These are phyloP conservation scores for Pythium oligandrum DNA, from an alignment of 352 stramenopile species.

Conservation along the genomic window DNA sequence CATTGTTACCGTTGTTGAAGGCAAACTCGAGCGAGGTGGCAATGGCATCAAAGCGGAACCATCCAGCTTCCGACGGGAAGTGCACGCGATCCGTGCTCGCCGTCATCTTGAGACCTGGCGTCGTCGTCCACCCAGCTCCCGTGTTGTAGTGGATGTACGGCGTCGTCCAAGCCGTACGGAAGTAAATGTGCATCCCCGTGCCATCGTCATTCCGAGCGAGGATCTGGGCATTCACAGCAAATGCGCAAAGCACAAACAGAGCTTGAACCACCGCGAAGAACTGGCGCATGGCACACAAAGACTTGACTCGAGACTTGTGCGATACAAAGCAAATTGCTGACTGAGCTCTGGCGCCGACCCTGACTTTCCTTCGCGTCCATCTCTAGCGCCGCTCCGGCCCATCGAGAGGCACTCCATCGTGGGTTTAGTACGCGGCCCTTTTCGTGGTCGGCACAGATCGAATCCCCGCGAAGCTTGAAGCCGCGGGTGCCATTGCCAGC, in stretches of 20 bases:
- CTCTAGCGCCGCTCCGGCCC: too few relatives aligned
- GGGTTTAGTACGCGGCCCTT: too few relatives aligned
- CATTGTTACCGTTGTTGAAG: conserved; percentile 35
- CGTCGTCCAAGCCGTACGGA: conserved; percentile 34
- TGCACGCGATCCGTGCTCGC: conserved; percentile 25
- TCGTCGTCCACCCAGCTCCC: conserved; percentile 29
- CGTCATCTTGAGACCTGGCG: conserved; percentile 24
- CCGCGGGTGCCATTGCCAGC: too few relatives aligned
- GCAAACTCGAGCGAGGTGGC: conserved; percentile 25
- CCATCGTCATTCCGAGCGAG: conserved; percentile 30
- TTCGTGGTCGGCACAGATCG: too few relatives aligned
- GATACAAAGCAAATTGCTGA: too few relatives aligned
- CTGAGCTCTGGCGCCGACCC: too few relatives aligned
- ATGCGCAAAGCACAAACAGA: conserved; percentile 2
- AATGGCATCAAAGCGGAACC: conserved; percentile 30
- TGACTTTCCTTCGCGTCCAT: too few relatives aligned
- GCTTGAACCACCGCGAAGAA: too few relatives aligned
- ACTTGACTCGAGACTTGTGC: too few relatives aligned
- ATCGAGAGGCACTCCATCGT: too few relatives aligned
- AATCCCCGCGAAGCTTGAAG: too few relatives aligned
- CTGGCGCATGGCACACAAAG: too few relatives aligned
- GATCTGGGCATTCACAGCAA: conserved; percentile 23
- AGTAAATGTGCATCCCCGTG: conserved; percentile 41
- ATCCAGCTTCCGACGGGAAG: conserved; percentile 32
- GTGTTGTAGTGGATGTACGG: conserved; percentile 48